Conservation (phyloP, 352 stramenopile genomes). For the Pythium plurisporium region DNA sequence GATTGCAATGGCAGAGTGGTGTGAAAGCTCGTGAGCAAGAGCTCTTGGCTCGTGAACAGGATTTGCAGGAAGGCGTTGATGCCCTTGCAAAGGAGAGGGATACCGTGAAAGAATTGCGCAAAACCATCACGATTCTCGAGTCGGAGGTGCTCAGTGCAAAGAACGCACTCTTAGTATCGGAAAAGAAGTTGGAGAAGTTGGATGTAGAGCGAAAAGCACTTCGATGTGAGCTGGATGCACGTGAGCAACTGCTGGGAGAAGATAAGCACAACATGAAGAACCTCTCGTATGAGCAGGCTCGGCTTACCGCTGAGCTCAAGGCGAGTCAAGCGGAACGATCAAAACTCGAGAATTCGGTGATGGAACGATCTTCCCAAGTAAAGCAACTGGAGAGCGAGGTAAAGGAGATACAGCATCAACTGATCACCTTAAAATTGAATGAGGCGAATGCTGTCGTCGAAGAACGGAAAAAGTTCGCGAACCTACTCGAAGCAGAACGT, state of each 20-base stretch:
- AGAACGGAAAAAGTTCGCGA: conserved; percentile 49
- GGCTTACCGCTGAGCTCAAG: conserved; percentile 16
- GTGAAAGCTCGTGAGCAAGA: conserved; percentile 27
- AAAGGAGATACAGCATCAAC: conserved; percentile 41
- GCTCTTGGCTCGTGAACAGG: conserved; percentile 28
- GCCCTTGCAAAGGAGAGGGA: conserved; percentile 7
- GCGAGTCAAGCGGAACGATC: conserved; percentile 6
- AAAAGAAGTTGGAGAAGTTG: conserved; percentile 1
- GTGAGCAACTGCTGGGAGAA: conserved; percentile 11
- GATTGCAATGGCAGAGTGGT: conserved; percentile 24
- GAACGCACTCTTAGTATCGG: background rate
- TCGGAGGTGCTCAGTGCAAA: background rate
- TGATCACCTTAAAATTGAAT: conserved; percentile 48
- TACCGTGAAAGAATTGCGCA: background rate
- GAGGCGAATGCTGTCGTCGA: conserved; percentile 49
- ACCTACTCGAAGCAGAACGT: conserved; percentile 47
- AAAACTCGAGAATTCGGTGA: conserved; percentile 13
- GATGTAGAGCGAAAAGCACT: conserved; percentile 16
- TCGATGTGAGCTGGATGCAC: background rate
- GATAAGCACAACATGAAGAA: conserved; percentile 23
- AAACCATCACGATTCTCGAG: conserved; percentile 15
- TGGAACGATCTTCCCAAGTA: conserved; percentile 1
- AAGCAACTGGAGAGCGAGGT: conserved; percentile 30
- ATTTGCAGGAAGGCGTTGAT: background rate
- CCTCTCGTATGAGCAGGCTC: conserved; percentile 22